Base-by-base conservation (phyloP, 306 rosid genomes). In the Albizia julibrissin region DNA sequence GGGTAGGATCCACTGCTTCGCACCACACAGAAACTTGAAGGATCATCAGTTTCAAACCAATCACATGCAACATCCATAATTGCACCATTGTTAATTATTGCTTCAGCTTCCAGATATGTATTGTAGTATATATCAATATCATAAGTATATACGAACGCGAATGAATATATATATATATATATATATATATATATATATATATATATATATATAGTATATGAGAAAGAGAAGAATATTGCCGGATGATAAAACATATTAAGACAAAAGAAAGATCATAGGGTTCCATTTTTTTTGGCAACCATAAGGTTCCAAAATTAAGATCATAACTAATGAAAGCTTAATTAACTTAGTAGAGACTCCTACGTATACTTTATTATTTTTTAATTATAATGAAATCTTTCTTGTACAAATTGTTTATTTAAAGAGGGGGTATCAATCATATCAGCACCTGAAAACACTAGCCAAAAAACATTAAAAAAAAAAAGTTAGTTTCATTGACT, bases 1-100 rank as follows among this genome's bases (percentile, higher is more conserved):
- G 5, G 61, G 82, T 87, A 50, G 81, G 87, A 69, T 87, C 84
- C 0, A 50, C 66, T 3, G 81, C 78, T 6, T 33, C 42, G 2
- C 22, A 33, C 56, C 66, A 14, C 16, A 40, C 27, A 14, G 69
- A 29, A 14, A 68, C 18, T 39, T 78, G 71, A 50, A 27, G 52
- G 33, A 82, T 24, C 10, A 79, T 33, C 21, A 86, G 66, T 61
- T 84, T 43, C 29, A 77, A 76, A 59, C 79, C 64, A 69, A 40
- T 79, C 3, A 83, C 21, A 46, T 3, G 64, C 13, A 70, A 54
- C 65, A 85, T 76, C 39, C 86, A 50, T 43, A 69, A 39, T 52
- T 7, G 27, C 24, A 1, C 22, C 59, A 19, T 52, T 52, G 8
- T 29, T 29, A 29, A 29, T 29, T 46, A 46, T 50, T 50, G 7